These are phyloP conservation scores for Pecoramyces ruminantium DNA, from an alignment of 192 early-diverging fungal species.

Conservation along the genomic window DNA sequence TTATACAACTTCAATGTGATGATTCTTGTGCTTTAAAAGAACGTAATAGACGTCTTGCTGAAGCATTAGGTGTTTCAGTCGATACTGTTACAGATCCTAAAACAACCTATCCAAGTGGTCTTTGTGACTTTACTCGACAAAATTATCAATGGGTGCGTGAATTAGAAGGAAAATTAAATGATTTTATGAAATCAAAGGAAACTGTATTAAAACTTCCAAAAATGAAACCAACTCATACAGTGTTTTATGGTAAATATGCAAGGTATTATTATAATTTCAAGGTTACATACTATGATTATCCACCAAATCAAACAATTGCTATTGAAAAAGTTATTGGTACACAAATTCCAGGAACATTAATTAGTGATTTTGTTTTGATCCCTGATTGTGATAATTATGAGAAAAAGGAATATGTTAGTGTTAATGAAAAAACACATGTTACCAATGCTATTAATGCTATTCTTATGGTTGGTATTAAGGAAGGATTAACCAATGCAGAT, in stretches of 20 bases:
- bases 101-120: constrained; percentile 3
- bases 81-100: constrained; percentile 5
- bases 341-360: not conserved
- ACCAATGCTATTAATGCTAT: constrained; percentile 39
- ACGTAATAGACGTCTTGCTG: constrained; percentile 62
- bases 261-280: constrained; percentile 15
- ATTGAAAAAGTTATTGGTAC: not conserved
- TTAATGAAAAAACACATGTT: constrained; percentile 15
- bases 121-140: constrained; percentile 2
- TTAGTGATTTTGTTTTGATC: not conserved
- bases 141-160: not conserved
- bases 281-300: constrained; percentile 17
- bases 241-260: constrained; percentile 46
- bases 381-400: not conserved
- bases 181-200: constrained; percentile 27
- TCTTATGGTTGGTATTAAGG: constrained; percentile 25
- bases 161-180: not conserved
- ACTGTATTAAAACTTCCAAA: constrained; percentile 52
- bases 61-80: constrained; percentile 52
- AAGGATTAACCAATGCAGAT: constrained; percentile 26
- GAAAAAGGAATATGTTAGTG: constrained; percentile 3
- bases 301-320: constrained; percentile 6
- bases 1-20: constrained; percentile 49
- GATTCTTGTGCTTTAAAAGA: constrained; percentile 59
- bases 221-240: constrained; percentile 24